Conservation (phyloP, 805 yeast genomes). For the Jamesozyma lodderae region DNA sequence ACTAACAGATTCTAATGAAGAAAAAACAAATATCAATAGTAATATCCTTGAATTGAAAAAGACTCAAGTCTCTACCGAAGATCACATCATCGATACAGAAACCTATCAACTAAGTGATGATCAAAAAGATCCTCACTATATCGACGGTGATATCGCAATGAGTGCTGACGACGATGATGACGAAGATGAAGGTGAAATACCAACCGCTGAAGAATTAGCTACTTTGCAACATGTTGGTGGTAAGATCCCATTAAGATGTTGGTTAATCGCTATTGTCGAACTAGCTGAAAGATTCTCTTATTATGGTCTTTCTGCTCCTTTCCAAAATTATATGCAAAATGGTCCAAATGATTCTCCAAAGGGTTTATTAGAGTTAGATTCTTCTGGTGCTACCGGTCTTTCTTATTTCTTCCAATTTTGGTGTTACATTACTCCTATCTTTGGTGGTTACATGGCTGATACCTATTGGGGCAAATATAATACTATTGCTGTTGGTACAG, state of each 20-base stretch:
- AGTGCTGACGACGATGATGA: slow-evolving; percentile 68
- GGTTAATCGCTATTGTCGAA: slow-evolving; percentile 57
- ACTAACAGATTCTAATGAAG: slow-evolving; percentile 1
- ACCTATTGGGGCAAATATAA: slow-evolving; percentile 63
- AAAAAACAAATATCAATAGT: not conserved
- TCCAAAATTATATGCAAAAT: slow-evolving; percentile 71
- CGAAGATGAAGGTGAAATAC: slow-evolving; percentile 57
- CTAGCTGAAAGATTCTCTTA: slow-evolving; percentile 75
- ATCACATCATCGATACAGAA: slow-evolving; percentile 4
- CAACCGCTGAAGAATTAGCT: slow-evolving; percentile 26
- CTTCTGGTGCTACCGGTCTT: slow-evolving; percentile 59
- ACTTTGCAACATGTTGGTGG: slow-evolving; percentile 32
- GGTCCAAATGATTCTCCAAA: slow-evolving; percentile 33
- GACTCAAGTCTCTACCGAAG: slow-evolving; percentile 1
- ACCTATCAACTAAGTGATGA: slow-evolving; percentile 3
- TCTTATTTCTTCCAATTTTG: slow-evolving; percentile 72
- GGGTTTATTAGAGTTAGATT: slow-evolving; percentile 54
- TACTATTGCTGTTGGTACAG: slow-evolving; percentile 54
- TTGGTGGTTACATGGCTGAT: slow-evolving; percentile 71
- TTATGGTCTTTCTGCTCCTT: slow-evolving; percentile 69
- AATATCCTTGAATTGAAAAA: slow-evolving; percentile 4
- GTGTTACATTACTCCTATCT: slow-evolving; percentile 72
- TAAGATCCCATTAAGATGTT: slow-evolving; percentile 39
- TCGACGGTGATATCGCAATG: not conserved
- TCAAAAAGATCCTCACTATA: not conserved